Evolutionary conservation across 2,329 filamentous ascomycete species (phyloP).

Genomic region (Pyrenophora teres): DNA sequence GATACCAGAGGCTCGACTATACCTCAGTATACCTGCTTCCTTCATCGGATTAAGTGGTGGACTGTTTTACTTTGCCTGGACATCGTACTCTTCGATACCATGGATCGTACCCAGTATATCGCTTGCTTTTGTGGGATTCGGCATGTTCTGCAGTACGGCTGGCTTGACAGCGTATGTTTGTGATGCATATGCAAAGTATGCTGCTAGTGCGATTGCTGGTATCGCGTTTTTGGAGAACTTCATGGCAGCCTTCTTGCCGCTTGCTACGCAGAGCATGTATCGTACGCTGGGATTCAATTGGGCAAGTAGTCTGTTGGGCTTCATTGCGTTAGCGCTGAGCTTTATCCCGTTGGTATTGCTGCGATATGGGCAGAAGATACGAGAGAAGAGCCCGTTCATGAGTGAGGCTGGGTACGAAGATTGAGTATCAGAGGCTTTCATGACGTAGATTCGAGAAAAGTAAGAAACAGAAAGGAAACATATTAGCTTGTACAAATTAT

Average conservation of each 20-base stretch:
- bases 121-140: conserved; percentile 55
- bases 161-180: conserved; percentile 56
- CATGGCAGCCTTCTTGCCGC: conserved; percentile 54
- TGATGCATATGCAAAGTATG: conserved; percentile 57
- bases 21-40: conserved; percentile 50
- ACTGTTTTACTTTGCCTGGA: conserved; percentile 59
- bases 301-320: conserved; percentile 55
- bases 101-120: conserved; percentile 57
- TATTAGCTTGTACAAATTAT: too few species aligned
- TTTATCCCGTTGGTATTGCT: conserved; percentile 54
- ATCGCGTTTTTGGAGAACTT: conserved; percentile 57
- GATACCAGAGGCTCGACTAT: conserved; percentile 54
- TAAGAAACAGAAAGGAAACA: too few species aligned
- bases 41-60: conserved; percentile 55
- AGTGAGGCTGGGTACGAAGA: conserved; percentile 29
- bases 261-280: conserved; percentile 56
- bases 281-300: conserved; percentile 54
- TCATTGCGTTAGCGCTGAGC: conserved; percentile 51
- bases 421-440: background rate
- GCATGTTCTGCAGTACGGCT: conserved; percentile 54
- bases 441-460: too few species aligned
- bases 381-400: conserved; percentile 48
- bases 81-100: conserved; percentile 48
- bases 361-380: conserved; percentile 49
- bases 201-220: conserved; percentile 56